Evolutionary conservation across 2,329 filamentous ascomycete species (phyloP).

Genomic region (Penicillium sclerotigenum): DNA sequence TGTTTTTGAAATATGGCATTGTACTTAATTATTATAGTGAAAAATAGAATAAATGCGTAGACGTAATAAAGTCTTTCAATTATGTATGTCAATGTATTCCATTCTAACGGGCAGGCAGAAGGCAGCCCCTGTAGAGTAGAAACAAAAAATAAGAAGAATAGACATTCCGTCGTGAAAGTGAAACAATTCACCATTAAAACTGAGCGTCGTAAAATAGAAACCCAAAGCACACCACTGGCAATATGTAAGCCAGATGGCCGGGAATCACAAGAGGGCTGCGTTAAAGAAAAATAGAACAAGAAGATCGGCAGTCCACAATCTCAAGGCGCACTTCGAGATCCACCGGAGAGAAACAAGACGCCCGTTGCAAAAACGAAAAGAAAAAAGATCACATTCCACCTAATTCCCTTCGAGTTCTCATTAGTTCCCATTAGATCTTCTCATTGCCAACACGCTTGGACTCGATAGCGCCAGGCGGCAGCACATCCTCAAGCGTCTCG

Average conservation of each 20-base stretch:
- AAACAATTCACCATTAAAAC: background rate
- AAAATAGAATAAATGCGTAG: background rate
- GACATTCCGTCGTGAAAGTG: background rate
- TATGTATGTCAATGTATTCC: background rate
- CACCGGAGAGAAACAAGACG: background rate
- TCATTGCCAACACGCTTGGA: conserved; percentile 5
- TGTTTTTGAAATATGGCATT: too few species aligned
- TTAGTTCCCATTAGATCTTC: conserved; percentile 4
- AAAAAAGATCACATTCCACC: background rate
- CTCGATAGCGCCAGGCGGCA: conserved; percentile 24
- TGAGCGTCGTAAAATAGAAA: background rate
- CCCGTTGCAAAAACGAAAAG: background rate
- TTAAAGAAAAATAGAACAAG: background rate
- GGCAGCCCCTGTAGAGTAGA: background rate
- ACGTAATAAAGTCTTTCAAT: background rate
- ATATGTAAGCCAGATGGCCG: background rate
- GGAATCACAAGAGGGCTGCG: background rate
- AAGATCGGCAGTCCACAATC: background rate
- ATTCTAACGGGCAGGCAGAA: background rate
- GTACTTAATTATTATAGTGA: too few species aligned
- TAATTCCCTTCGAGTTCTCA: background rate
- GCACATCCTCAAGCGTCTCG: conserved; percentile 71
- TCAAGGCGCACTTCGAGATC: background rate
- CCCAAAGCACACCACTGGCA: background rate
- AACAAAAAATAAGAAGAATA: background rate